Evolutionary conservation across 352 stramenopile species (phyloP), one percentile per base, ranked within the genome.

Genomic region (Elongisporangium prolatum): DNA sequence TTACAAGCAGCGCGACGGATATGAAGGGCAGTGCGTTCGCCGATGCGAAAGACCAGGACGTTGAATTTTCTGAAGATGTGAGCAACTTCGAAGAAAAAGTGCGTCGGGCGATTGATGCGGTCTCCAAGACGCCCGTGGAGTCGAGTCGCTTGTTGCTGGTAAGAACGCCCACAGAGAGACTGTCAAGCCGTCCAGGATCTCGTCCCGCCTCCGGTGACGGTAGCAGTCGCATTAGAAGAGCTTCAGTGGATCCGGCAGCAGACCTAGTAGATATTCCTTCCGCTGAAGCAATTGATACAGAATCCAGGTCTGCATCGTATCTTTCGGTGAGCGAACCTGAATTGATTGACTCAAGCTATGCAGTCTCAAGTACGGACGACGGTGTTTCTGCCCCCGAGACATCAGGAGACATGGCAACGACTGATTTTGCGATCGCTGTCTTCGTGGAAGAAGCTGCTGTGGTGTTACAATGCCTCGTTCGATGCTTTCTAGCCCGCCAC

Each of bases 31-130:
- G 21, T 17, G 22, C 48, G 21, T n/a, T 14, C 16, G 11, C 14
- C 21, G 14, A 58, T 18, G 48, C 21, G 4, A n/a, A 17, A 9
- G n/a, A 60, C 37, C 16, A 18, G 2, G 21, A 48, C 48, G 34
- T 14, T 20, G 52, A 50, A 18, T 21, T 13, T 16, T 21, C 21
- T n/a, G 54, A 53, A 34, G 50, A 13, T 16, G 9, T 22, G 17
- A 44, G 18, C 21, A 61, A 21, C 54, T 80, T 86, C 56, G 73
- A 86, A 57, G 75, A 78, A 21, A 83, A 84, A 51, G 69, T 83
- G 37, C 61, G 69, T 24, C 75, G 68, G 40, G 77, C 75, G 21
- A 75, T 88, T 40, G 71, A 79, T 14, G 57, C 58, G 0, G 65
- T 69, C 21, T 76, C 69, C 38, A 83, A 77, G 50, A 80, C 69